A percentile compares a stretch with the other conserved stretches of the same genome.
Conservation (phyloP, 2,329 filamentous ascomycete species). For the Beauveria sp. region DNA sequence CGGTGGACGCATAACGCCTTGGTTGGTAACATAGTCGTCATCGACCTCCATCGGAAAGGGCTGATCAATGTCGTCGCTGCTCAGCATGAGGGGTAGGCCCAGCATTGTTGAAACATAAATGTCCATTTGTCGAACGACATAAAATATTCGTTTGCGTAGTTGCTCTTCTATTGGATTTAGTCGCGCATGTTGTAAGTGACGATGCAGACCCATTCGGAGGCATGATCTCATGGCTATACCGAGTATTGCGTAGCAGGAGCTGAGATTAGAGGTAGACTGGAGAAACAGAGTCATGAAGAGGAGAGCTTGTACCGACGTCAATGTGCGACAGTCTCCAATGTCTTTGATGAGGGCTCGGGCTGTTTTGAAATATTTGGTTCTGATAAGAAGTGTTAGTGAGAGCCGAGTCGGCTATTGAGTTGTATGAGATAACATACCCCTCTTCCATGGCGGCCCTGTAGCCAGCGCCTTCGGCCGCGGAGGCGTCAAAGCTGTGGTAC, state of each 20-base stretch:
- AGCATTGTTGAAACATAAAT: constrained; percentile 61
- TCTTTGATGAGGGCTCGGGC: constrained; percentile 59
- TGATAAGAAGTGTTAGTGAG: constrained; percentile 32
- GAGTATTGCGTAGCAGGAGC: constrained; percentile 72
- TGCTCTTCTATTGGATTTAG: constrained; percentile 58
- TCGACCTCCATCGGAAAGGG: constrained; percentile 57
- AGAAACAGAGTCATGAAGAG: constrained; percentile 76
- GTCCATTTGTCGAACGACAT: constrained; percentile 62
- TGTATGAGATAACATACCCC: constrained; percentile 35
- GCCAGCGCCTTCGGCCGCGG: constrained; percentile 38
- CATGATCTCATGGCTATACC: constrained; percentile 70
- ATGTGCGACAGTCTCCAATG: constrained; percentile 62
- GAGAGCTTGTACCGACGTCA: constrained; percentile 66
- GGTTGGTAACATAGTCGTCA: constrained; percentile 57
- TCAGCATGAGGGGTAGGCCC: constrained; percentile 57
- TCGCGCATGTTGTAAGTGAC: constrained; percentile 57
- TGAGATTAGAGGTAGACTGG: constrained; percentile 70
- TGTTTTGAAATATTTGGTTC: constrained; percentile 63
- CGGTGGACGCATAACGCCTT: constrained; percentile 47
- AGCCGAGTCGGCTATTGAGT: no score
- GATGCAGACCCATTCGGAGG: constrained; percentile 71
- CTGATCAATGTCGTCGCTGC: constrained; percentile 60
- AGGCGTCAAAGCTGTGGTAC: constrained; percentile 51
- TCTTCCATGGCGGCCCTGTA: constrained; percentile 47
- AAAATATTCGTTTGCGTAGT: constrained; percentile 57